Conservation (phyloP, 345 rosid species). For the Populus nigra region DNA sequence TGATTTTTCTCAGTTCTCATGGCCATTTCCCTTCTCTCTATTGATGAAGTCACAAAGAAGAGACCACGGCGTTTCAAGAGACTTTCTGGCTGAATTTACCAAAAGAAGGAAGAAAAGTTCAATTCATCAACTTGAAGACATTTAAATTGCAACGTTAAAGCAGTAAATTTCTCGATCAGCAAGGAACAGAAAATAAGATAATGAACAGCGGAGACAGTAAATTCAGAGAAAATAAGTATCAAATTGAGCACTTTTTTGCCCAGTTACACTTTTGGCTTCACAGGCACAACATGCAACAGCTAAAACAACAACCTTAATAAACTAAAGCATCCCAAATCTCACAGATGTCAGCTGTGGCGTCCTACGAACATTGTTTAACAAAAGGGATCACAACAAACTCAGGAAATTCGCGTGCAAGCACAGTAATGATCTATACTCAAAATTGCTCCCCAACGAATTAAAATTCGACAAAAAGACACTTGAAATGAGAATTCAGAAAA, state of each 20-base stretch:
- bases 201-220: not conserved
- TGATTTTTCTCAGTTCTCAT: conserved; percentile 37
- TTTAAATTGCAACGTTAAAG: not conserved
- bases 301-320: too few species aligned
- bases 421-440: not conserved
- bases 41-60: conserved; percentile 66
- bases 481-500: not conserved
- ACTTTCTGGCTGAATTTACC: conserved; percentile 53
- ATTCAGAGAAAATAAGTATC: not conserved
- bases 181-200: not conserved
- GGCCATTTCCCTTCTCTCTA: conserved; percentile 58
- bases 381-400: not conserved
- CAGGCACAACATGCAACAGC: not conserved
- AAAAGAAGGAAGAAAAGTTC: not conserved
- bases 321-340: too few species aligned
- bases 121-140: not conserved
- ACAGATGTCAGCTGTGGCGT: not conserved
- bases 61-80: conserved; percentile 60
- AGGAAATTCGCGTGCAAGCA: not conserved
- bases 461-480: not conserved
- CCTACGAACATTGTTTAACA: not conserved
- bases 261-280: not conserved
- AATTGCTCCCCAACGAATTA: not conserved
- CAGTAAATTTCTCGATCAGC: too few species aligned
- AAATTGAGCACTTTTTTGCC: not conserved